Conservation (phyloP, 2,329 filamentous ascomycete genomes). For the Fusarium sp. region DNA sequence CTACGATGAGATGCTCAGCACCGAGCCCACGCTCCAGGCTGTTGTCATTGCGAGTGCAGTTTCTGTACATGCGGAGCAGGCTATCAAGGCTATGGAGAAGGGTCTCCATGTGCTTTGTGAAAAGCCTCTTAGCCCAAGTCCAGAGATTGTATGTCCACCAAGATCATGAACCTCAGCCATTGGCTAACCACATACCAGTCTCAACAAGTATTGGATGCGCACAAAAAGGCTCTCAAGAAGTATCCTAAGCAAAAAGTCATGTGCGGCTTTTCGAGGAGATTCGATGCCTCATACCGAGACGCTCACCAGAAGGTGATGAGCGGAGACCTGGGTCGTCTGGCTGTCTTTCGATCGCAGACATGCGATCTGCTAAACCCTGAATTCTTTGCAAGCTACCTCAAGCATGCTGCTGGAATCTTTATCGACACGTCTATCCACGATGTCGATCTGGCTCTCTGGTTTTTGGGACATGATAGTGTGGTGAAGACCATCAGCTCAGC, state of each 20-base stretch:
- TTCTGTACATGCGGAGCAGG: not conserved
- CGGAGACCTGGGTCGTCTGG: not conserved
- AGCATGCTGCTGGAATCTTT: not conserved
- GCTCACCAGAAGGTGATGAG: not conserved
- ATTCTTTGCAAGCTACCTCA: not conserved
- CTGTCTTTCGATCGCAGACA: not conserved
- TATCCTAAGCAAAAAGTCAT: not conserved
- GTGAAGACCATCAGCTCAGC: conserved; percentile 2
- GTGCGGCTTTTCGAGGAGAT: not conserved
- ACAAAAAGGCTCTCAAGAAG: not conserved
- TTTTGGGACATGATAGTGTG: not conserved
- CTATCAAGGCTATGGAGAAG: not conserved
- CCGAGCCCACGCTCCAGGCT: not conserved
- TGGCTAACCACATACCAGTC: not conserved
- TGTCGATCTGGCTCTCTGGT: not conserved
- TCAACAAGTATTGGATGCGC: not conserved
- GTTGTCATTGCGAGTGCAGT: not conserved
- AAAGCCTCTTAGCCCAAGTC: not conserved
- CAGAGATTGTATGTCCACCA: not conserved
- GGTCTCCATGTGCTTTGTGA: not conserved
- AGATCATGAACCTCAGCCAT: not conserved
- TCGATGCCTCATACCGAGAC: conserved; percentile 2
- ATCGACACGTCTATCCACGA: not conserved
- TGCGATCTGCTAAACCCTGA: not conserved
- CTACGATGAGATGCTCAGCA: not conserved